Evolutionary conservation across 108 stramenopile genomes (phyloP).

Genomic region (Stephanodiscus triporus): DNA sequence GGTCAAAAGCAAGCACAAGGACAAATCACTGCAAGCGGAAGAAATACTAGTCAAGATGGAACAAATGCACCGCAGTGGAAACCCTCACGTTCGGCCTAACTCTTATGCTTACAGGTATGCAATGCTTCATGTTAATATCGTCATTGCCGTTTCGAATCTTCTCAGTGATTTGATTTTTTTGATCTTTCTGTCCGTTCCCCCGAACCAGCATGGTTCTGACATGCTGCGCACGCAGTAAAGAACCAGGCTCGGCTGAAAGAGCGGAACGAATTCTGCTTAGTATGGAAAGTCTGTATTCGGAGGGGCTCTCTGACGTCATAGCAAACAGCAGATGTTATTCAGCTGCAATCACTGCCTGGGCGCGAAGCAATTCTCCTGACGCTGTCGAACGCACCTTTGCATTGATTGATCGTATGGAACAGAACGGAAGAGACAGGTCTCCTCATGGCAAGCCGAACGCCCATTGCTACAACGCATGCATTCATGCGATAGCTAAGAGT

Average conservation of each 20-base stretch:
- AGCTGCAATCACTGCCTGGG: slow-evolving; percentile 77
- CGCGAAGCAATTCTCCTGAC: slow-evolving; percentile 55
- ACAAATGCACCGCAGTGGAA: slow-evolving; percentile 21
- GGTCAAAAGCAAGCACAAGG: slow-evolving; percentile 19
- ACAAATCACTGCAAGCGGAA: slow-evolving; percentile 20
- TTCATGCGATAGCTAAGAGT: slow-evolving; percentile 50
- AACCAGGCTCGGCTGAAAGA: slow-evolving; percentile 55
- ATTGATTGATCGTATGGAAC: slow-evolving; percentile 67
- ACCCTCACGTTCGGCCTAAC: slow-evolving; percentile 17
- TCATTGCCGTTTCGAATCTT: not conserved
- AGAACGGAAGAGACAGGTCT: slow-evolving; percentile 36
- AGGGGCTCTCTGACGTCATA: slow-evolving; percentile 43
- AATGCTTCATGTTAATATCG: not conserved
- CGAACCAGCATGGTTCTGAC: slow-evolving; percentile 38
- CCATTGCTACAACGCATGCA: slow-evolving; percentile 51
- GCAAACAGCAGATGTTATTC: slow-evolving; percentile 54
- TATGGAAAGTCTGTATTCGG: slow-evolving; percentile 59
- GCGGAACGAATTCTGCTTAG: slow-evolving; percentile 58
- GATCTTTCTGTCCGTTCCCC: not conserved
- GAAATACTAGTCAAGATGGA: slow-evolving; percentile 36
- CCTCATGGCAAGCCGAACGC: slow-evolving; percentile 47
- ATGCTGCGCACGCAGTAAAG: slow-evolving; percentile 42
- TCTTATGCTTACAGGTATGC: slow-evolving; percentile 39
- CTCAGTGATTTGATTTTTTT: not conserved
- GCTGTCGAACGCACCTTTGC: slow-evolving; percentile 51